These are phyloP conservation scores for Coprinopsis sp. DNA, from an alignment of 768 basidiomycete species.

Conservation along the genomic window DNA sequence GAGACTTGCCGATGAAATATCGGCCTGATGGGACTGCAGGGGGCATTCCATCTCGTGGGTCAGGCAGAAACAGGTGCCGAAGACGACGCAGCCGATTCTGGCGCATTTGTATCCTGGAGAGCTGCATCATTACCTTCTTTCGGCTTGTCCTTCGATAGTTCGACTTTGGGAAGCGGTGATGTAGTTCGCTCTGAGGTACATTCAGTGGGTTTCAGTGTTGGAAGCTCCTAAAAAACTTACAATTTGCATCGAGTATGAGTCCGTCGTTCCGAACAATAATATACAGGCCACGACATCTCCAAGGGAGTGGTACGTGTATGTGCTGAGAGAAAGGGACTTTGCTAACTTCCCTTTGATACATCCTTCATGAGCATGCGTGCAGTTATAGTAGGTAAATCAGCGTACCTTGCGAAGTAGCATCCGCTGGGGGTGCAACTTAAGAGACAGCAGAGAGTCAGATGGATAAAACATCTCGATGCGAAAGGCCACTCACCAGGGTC, in stretches of 20 bases:
- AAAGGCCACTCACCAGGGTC: too few species aligned
- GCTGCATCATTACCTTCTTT: neutral
- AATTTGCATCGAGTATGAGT: slow-evolving; percentile 17
- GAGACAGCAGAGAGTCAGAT: too few species aligned
- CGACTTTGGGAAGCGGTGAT: neutral
- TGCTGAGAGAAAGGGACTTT: neutral
- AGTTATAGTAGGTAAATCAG: neutral
- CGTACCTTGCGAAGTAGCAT: too few species aligned
- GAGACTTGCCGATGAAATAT: too few species aligned
- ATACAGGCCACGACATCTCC: slow-evolving; percentile 4
- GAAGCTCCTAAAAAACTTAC: neutral
- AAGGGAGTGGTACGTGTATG: slow-evolving; percentile 5
- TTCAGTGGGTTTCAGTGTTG: too few species aligned
- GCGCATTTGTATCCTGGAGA: neutral
- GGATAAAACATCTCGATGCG: too few species aligned
- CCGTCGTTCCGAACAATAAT: slow-evolving; percentile 3
- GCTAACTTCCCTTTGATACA: neutral
- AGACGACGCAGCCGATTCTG: neutral
- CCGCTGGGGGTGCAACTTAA: too few species aligned
- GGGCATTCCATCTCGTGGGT: neutral
- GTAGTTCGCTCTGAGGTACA: too few species aligned
- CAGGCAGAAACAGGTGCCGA: neutral
- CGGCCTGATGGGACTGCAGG: neutral
- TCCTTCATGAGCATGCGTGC: neutral
- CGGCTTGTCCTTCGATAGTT: slow-evolving; percentile 1